A percentile compares a stretch with the other conserved stretches of the same genome.
phyloP scores from a whole-genome alignment of 2,329 filamentous ascomycete species.

The Hysterium pulicare region DNA sequence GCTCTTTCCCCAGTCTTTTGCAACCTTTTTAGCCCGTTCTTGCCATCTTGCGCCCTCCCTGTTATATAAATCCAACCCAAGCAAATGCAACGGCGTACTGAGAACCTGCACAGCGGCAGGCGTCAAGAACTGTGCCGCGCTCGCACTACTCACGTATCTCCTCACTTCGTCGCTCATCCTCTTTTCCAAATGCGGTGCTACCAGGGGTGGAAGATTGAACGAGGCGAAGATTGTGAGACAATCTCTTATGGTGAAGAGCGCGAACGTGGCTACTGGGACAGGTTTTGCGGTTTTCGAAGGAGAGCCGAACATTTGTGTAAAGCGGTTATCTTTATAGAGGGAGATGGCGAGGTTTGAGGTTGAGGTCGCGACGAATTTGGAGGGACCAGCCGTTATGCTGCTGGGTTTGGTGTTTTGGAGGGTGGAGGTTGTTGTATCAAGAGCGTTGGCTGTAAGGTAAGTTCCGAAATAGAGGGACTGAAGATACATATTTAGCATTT shows the following conservation, averaged over 20 bases:
- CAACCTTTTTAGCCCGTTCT: constrained; percentile 66
- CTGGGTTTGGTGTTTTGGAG: constrained; percentile 47
- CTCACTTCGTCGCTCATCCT: constrained; percentile 44
- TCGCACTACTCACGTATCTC: constrained; percentile 48
- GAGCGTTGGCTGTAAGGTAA: constrained; percentile 81
- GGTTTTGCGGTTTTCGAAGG: constrained; percentile 45
- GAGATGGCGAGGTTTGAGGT: constrained; percentile 81
- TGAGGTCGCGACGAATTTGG: constrained; percentile 79
- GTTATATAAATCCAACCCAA: constrained; percentile 86
- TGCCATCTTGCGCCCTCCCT: constrained; percentile 51
- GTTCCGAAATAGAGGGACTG: constrained; percentile 76
- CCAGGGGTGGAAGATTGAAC: constrained; percentile 81
- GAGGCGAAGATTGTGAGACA: constrained; percentile 86
- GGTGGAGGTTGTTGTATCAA: constrained; percentile 76
- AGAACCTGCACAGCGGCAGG: constrained; percentile 75
- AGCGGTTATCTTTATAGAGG: constrained; percentile 86
- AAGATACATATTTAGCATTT: neutral
- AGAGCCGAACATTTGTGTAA: constrained; percentile 77
- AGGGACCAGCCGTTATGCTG: constrained; percentile 66
- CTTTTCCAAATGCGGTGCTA: constrained; percentile 64
- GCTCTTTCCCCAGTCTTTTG: constrained; percentile 72
- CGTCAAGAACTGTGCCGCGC: constrained; percentile 72
- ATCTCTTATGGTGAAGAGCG: constrained; percentile 77
- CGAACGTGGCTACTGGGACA: constrained; percentile 69
- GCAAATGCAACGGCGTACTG: constrained; percentile 79